A percentile compares a stretch with the other conserved stretches of the same genome.
phyloP scores from a whole-genome alignment of 441 rosid species.

The Omphalea diandra region DNA sequence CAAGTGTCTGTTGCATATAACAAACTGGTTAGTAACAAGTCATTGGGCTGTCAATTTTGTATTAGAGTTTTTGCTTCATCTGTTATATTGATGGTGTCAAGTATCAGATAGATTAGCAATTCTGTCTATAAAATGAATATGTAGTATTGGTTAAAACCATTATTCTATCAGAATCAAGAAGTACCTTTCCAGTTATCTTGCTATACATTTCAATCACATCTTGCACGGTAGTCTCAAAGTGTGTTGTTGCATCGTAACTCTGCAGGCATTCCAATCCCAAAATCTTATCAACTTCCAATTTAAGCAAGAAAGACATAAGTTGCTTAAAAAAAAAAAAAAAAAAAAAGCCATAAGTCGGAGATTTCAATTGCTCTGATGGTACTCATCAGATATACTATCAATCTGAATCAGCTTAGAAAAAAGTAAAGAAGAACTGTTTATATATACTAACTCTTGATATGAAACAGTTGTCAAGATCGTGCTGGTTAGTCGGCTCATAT shows the following conservation, averaged over 20 bases:
- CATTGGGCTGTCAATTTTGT: background rate
- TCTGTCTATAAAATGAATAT: no score
- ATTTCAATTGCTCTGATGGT: no score
- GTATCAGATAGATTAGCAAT: no score
- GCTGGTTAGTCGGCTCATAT: background rate
- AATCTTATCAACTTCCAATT: background rate
- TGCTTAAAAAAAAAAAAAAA: no score
- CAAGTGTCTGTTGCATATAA: slow-evolving; percentile 1
- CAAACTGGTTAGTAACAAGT: background rate
- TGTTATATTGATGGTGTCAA: background rate
- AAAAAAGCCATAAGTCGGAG: no score
- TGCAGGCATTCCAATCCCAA: slow-evolving; percentile 1
- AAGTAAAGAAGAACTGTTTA: no score
- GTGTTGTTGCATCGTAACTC: slow-evolving; percentile 4
- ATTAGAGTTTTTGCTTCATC: background rate
- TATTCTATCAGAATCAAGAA: background rate
- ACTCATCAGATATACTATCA: no score
- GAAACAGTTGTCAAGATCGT: background rate
- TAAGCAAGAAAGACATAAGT: background rate
- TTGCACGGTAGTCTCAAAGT: slow-evolving; percentile 8
- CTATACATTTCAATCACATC: slow-evolving; percentile 11
- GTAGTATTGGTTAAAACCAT: no score
- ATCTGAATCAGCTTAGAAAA: no score
- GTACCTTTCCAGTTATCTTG: slow-evolving; percentile 12
- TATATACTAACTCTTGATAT: background rate